These are phyloP conservation scores for Bremia lactucae DNA, from an alignment of 352 stramenopile genomes.

Conservation along the genomic window DNA sequence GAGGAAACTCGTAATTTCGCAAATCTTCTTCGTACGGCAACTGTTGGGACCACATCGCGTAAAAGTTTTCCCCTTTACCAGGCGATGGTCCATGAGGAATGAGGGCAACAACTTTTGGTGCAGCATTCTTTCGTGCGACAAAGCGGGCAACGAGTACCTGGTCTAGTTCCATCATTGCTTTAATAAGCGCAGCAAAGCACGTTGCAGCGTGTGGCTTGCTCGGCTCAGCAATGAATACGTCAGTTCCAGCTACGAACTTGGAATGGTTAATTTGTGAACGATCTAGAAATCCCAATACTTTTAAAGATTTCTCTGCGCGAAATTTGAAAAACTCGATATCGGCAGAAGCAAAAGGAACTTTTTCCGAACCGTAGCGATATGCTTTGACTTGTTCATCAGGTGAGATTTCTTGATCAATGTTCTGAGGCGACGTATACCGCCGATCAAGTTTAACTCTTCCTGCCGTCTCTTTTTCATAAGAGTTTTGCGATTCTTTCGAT, in stretches of 20 bases:
- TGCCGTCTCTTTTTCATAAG: conserved; percentile 41
- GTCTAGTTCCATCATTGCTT: conserved; percentile 49
- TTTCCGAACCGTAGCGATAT: conserved; percentile 69
- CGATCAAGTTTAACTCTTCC: conserved; percentile 70
- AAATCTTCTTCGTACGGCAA: conserved; percentile 75
- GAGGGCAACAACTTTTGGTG: conserved; percentile 62
- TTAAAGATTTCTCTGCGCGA: conserved; percentile 64
- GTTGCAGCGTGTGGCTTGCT: conserved; percentile 50
- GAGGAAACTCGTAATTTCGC: conserved; percentile 66
- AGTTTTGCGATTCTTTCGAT: conserved; percentile 56
- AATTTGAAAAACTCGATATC: conserved; percentile 80
- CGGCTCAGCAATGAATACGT: conserved; percentile 71
- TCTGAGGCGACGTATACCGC: conserved; percentile 47
- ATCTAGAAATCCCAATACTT: conserved; percentile 66
- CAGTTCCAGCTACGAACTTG: conserved; percentile 52
- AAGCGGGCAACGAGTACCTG: conserved; percentile 72
- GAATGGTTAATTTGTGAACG: conserved; percentile 29
- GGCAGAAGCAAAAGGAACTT: conserved; percentile 69
- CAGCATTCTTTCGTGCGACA: conserved; percentile 62
- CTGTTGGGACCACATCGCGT: conserved; percentile 64
- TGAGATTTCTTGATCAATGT: conserved; percentile 61
- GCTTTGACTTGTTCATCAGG: conserved; percentile 68
- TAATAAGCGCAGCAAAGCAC: conserved; percentile 48
- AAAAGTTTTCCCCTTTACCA: conserved; percentile 32
- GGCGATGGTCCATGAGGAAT: conserved; percentile 38